Evolutionary conservation across 805 yeast genomes (phyloP).

Genomic region (Saturnispora galanensis): DNA sequence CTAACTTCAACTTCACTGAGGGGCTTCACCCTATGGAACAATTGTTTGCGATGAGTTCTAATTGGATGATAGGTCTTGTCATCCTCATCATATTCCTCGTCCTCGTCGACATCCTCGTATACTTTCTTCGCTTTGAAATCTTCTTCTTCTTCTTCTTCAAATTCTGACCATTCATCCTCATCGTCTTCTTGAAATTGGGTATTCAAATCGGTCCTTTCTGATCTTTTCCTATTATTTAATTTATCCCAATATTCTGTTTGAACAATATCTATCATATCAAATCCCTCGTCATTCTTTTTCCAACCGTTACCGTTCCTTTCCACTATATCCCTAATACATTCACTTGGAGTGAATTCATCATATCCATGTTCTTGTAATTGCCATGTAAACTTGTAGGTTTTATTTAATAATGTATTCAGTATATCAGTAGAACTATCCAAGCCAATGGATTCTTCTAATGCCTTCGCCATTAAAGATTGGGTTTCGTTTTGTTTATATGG

Average conservation of each 20-base stretch:
- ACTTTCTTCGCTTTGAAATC: background rate
- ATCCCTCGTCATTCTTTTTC: conserved; percentile 41
- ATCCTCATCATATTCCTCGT: conserved; percentile 2
- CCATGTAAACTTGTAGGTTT: conserved; percentile 26
- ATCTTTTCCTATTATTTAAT: background rate
- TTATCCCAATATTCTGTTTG: conserved; percentile 15
- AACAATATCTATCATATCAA: conserved; percentile 29
- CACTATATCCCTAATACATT: conserved; percentile 66
- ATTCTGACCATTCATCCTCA: conserved; percentile 8
- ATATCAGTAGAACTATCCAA: conserved; percentile 6
- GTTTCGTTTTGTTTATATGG: conserved; percentile 1
- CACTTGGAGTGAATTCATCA: conserved; percentile 52
- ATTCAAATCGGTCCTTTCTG: background rate
- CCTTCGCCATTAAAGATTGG: conserved; percentile 10
- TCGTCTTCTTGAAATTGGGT: background rate
- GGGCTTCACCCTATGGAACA: conserved; percentile 15
- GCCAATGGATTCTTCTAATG: conserved; percentile 7
- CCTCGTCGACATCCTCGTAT: background rate
- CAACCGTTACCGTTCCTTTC: conserved; percentile 58
- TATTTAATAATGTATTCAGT: conserved; percentile 20
- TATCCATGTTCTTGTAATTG: conserved; percentile 18
- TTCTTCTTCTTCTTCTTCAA: conserved; percentile 5
- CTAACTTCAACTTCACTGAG: conserved; percentile 25
- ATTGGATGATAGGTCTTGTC: background rate
- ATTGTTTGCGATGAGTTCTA: background rate